Conservation (phyloP, 2,329 filamentous ascomycete genomes). For the Domatiomyces catenatus region DNA sequence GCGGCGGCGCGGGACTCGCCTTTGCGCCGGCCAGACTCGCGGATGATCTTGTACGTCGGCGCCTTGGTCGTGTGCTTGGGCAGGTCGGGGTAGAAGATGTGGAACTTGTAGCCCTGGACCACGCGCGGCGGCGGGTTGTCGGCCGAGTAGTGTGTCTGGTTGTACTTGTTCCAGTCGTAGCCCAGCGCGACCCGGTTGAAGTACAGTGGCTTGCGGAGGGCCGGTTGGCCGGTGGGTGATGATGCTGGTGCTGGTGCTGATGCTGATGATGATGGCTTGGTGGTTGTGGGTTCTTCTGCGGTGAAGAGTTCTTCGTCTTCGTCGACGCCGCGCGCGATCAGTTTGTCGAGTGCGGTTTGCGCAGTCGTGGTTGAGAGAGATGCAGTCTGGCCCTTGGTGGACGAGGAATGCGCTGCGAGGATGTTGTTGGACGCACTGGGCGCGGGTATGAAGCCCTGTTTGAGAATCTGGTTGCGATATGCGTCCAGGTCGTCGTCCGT, state of each 20-base stretch:
- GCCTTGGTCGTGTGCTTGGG: slow-evolving; percentile 78
- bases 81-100: slow-evolving; percentile 96
- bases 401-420: slow-evolving; percentile 19
- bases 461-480: slow-evolving; percentile 46
- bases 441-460: slow-evolving; percentile 53
- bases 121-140: slow-evolving; percentile 96
- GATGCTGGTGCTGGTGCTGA: no score
- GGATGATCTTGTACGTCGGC: slow-evolving; percentile 88
- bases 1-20: slow-evolving; percentile 88
- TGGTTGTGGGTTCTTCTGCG: slow-evolving; percentile 65
- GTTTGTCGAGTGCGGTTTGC: slow-evolving; percentile 75
- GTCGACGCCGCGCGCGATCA: slow-evolving; percentile 75
- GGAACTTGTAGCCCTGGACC: slow-evolving; percentile 98
- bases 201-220: slow-evolving; percentile 82
- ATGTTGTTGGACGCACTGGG: slow-evolving; percentile 26
- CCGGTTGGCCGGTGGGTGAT: slow-evolving; percentile 46
- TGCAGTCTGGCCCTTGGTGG: slow-evolving; percentile 2
- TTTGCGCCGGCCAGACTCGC: slow-evolving; percentile 74
- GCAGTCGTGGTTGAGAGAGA: slow-evolving; percentile 4
- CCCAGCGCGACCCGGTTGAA: slow-evolving; percentile 98
- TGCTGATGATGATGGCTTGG: slow-evolving; percentile 40
- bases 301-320: slow-evolving; percentile 95
- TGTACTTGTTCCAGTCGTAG: slow-evolving; percentile 99
- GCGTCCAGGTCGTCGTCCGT: slow-evolving; percentile 48
- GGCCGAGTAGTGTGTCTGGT: slow-evolving; percentile 97